Conservation (phyloP, 1,139 yeast genomes). For the Hanseniaspora uvarum region DNA sequence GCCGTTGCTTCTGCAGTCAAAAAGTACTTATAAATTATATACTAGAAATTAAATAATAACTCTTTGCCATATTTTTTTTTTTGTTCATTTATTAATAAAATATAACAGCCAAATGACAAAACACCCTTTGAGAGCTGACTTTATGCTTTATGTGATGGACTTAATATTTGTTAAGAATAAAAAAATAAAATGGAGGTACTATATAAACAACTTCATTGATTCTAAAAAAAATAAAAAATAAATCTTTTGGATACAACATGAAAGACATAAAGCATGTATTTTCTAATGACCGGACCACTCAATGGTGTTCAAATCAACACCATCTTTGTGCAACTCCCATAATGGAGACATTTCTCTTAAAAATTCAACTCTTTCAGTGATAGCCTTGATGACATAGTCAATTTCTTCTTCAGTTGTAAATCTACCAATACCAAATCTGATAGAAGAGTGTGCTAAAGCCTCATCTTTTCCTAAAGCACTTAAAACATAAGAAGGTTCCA, state of each 20-base stretch:
- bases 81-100: too few species aligned
- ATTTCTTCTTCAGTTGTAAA: slow-evolving; percentile 94
- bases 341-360: slow-evolving; percentile 87
- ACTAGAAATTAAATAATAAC: background rate
- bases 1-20: slow-evolving; percentile 66
- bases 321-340: slow-evolving; percentile 99
- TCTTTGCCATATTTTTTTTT: too few species aligned
- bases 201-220: too few species aligned
- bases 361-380: slow-evolving; percentile 78
- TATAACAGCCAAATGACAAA: too few species aligned
- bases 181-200: too few species aligned
- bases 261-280: background rate
- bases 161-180: too few species aligned
- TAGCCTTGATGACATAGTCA: slow-evolving; percentile 84
- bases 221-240: too few species aligned
- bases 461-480: slow-evolving; percentile 97
- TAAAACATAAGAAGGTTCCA: slow-evolving; percentile 92
- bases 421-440: slow-evolving; percentile 93
- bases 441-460: slow-evolving; percentile 93
- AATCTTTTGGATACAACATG: background rate
- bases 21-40: slow-evolving; percentile 5
- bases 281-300: slow-evolving; percentile 88
- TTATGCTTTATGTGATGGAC: too few species aligned
- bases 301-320: slow-evolving; percentile 83
- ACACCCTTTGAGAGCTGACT: too few species aligned